phyloP scores from a whole-genome alignment of 2,329 filamentous ascomycete species.

The Pleurostoma richardsiae region DNA sequence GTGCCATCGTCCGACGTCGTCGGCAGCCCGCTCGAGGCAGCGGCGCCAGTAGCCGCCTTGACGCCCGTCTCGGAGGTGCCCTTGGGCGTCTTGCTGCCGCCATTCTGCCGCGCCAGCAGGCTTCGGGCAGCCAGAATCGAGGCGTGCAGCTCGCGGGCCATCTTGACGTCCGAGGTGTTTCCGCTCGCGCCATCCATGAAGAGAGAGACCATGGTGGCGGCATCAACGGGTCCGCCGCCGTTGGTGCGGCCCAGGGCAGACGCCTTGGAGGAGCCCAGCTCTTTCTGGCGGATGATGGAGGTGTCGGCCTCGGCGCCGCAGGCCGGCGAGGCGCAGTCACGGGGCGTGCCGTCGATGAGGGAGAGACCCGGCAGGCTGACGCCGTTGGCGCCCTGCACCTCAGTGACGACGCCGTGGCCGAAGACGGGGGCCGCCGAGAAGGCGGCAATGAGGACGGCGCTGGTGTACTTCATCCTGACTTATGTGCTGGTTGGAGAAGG shows the following conservation, averaged over 20 bases:
- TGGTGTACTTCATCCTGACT: slow-evolving; percentile 18
- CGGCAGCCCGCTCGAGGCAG: slow-evolving; percentile 50
- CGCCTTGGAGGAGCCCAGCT: slow-evolving; percentile 49
- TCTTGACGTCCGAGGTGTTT: slow-evolving; percentile 10
- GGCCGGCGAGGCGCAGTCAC: slow-evolving; percentile 55
- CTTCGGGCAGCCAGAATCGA: slow-evolving; percentile 14
- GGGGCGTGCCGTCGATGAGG: slow-evolving; percentile 61
- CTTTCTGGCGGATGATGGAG: slow-evolving; percentile 60
- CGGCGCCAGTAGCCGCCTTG: slow-evolving; percentile 46
- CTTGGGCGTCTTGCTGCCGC: slow-evolving; percentile 33
- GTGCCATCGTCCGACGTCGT: slow-evolving; percentile 56
- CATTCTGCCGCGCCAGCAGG: slow-evolving; percentile 10
- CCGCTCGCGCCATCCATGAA: slow-evolving; percentile 50
- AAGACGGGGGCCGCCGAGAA: slow-evolving; percentile 43
- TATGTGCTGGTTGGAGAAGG: neutral
- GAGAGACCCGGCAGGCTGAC: slow-evolving; percentile 59
- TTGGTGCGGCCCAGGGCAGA: slow-evolving; percentile 60
- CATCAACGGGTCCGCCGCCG: slow-evolving; percentile 53
- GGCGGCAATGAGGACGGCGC: slow-evolving; percentile 39
- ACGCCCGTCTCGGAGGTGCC: slow-evolving; percentile 45
- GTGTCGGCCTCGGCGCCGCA: slow-evolving; percentile 67
- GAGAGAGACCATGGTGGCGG: slow-evolving; percentile 48
- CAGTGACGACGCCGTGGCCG: slow-evolving; percentile 54
- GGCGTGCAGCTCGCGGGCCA: slow-evolving; percentile 9
- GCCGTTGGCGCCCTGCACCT: slow-evolving; percentile 54